Percentiles rank a stretch among this genome's conserved stretches.
Evolutionary conservation across 2,329 filamentous ascomycete genomes (phyloP).

Genomic region (Corinectria fuckeliana): DNA sequence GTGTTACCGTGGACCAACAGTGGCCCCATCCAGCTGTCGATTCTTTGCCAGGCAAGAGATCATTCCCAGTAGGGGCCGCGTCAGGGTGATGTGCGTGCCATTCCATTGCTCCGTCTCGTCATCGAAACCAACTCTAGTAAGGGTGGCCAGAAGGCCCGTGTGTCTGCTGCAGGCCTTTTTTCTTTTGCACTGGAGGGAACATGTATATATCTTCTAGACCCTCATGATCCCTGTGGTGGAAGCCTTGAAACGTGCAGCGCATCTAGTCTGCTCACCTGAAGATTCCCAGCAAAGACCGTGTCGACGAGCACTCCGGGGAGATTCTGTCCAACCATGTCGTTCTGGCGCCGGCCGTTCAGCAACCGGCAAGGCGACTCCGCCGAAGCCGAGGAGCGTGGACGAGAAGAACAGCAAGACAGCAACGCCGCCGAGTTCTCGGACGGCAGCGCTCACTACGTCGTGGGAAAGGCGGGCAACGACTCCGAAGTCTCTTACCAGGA

Average conservation of each 20-base stretch:
- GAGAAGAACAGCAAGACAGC: background rate
- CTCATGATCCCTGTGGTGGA: background rate
- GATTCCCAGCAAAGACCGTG: background rate
- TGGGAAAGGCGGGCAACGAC: constrained; percentile 52
- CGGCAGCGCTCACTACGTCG: constrained; percentile 21
- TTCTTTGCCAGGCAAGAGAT: background rate
- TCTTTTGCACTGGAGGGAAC: background rate
- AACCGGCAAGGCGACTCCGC: constrained; percentile 11
- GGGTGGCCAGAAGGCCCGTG: background rate
- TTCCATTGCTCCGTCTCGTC: background rate
- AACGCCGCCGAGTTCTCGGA: constrained; percentile 15
- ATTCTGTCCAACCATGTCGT: constrained; percentile 21
- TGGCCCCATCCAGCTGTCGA: background rate
- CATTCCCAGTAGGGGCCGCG: background rate
- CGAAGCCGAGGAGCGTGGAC: constrained; percentile 23
- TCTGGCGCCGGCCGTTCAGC: constrained; percentile 30
- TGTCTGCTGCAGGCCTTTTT: background rate
- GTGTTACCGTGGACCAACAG: constrained; percentile 3
- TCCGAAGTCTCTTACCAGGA: constrained; percentile 62
- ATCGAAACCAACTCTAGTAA: too few relatives aligned
- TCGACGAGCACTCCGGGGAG: background rate
- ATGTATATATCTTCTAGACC: background rate
- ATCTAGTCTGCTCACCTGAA: background rate
- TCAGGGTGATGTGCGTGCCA: background rate
- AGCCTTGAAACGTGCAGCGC: background rate